Evolutionary conservation across 768 basidiomycete genomes (phyloP).

Genomic region (Kwoniella sp.): DNA sequence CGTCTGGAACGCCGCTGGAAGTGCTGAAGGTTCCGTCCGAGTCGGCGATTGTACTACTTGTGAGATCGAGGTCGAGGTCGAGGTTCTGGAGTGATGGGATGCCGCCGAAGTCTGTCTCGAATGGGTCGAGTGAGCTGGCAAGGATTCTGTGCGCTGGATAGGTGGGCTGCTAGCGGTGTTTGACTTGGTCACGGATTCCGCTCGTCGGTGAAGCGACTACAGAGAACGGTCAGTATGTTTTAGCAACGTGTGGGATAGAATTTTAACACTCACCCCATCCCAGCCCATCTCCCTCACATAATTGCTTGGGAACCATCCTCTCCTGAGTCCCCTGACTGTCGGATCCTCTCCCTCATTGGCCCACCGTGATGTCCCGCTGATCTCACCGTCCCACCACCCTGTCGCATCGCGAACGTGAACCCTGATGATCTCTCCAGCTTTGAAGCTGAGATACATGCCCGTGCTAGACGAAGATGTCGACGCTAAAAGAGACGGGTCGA

Average conservation of each 20-base stretch:
- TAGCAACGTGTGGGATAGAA: conserved; percentile 2
- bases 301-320: conserved; percentile 99
- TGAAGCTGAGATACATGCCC: conserved; percentile 79
- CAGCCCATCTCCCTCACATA: conserved; percentile 60
- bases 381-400: conserved; percentile 99
- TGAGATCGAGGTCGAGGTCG: conserved; percentile 18
- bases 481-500: conserved; percentile 55
- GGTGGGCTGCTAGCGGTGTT: conserved; percentile 12
- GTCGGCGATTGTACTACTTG: conserved; percentile 37
- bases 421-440: conserved; percentile 85
- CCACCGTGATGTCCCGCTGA: conserved; percentile 62
- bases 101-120: conserved; percentile 27
- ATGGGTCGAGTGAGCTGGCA: conserved; percentile 15
- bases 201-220: conserved; percentile 19
- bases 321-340: conserved; percentile 53
- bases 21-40: conserved; percentile 61
- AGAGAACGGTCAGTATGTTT: neutral
- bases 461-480: conserved; percentile 60
- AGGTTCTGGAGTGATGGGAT: conserved; percentile 31
- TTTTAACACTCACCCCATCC: conserved; percentile 30
- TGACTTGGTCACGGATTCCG: conserved; percentile 8
- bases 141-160: conserved; percentile 10
- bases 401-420: conserved; percentile 83
- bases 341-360: conserved; percentile 16
- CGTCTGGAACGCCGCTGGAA: conserved; percentile 69